These are phyloP conservation scores for Phialocephala subalpina DNA, from an alignment of 2,329 filamentous ascomycete species.

Conservation along the genomic window DNA sequence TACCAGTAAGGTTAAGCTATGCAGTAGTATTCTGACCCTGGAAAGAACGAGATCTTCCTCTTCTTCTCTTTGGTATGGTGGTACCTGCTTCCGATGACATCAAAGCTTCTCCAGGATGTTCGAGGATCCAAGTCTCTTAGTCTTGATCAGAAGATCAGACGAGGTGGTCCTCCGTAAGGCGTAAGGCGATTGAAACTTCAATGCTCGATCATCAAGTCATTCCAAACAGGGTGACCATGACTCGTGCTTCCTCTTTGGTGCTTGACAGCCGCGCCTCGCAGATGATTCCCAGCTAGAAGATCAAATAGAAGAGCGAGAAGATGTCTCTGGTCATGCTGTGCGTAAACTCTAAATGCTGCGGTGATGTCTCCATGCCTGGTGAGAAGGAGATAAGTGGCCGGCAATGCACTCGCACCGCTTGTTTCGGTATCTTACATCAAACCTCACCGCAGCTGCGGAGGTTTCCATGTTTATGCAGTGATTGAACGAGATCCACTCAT, in stretches of 20 bases:
- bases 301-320: slow-evolving; percentile 1
- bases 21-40: slow-evolving; percentile 7
- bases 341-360: slow-evolving; percentile 17
- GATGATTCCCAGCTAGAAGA: slow-evolving; percentile 10
- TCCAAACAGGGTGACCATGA: slow-evolving; percentile 4
- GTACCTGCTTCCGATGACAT: slow-evolving; percentile 7
- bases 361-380: not conserved
- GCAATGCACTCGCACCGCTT: not conserved
- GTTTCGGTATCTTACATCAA: not conserved
- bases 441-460: not conserved
- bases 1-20: not conserved
- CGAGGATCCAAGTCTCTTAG: not conserved
- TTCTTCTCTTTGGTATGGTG: not conserved
- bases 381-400: not conserved
- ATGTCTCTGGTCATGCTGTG: slow-evolving; percentile 15
- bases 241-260: slow-evolving; percentile 13
- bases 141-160: slow-evolving; percentile 7
- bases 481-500: not conserved
- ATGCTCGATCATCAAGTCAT: slow-evolving; percentile 3
- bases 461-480: no score
- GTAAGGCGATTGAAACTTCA: slow-evolving; percentile 7
- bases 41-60: not conserved
- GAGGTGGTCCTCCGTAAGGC: no score
- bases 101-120: not conserved
- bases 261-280: slow-evolving; percentile 14